These are phyloP conservation scores for Sordaria brevicollis DNA, from an alignment of 495 filamentous ascomycete genomes.

Conservation along the genomic window DNA sequence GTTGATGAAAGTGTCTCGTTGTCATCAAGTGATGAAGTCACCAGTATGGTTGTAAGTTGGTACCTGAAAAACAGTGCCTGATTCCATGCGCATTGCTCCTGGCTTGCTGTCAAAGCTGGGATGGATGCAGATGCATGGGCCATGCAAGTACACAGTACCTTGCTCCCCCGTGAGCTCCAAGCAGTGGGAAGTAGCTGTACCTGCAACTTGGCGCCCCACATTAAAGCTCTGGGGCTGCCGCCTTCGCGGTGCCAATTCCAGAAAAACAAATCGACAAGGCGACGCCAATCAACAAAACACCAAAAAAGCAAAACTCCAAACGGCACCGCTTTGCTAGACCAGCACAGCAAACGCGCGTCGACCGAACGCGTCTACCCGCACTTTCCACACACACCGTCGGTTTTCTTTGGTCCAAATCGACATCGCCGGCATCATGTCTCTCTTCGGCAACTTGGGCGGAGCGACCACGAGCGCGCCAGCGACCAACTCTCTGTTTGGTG, in stretches of 20 bases:
- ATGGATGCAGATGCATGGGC: background rate
- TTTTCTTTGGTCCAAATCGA: background rate
- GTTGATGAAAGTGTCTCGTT: background rate
- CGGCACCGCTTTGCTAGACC: background rate
- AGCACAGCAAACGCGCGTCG: constrained; percentile 2
- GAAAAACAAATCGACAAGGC: background rate
- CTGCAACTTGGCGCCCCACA: background rate
- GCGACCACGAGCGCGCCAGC: constrained; percentile 1
- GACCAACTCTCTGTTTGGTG: background rate
- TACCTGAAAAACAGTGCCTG: background rate
- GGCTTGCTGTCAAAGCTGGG: background rate
- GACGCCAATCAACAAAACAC: constrained; percentile 1
- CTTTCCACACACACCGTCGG: background rate
- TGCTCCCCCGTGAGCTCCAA: background rate
- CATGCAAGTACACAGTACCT: background rate
- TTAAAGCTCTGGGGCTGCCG: background rate
- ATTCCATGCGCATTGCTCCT: background rate
- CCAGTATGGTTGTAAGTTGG: too few species aligned
- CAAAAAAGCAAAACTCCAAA: constrained; percentile 5
- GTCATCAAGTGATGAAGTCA: background rate
- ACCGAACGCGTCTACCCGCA: background rate
- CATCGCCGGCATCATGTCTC: constrained; percentile 5
- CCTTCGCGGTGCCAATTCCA: background rate
- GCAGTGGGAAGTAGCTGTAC: background rate
- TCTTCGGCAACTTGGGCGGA: constrained; percentile 5